Evolutionary conservation across 306 rosid genomes (phyloP).

Genomic region (Gastrolobium villosum): DNA sequence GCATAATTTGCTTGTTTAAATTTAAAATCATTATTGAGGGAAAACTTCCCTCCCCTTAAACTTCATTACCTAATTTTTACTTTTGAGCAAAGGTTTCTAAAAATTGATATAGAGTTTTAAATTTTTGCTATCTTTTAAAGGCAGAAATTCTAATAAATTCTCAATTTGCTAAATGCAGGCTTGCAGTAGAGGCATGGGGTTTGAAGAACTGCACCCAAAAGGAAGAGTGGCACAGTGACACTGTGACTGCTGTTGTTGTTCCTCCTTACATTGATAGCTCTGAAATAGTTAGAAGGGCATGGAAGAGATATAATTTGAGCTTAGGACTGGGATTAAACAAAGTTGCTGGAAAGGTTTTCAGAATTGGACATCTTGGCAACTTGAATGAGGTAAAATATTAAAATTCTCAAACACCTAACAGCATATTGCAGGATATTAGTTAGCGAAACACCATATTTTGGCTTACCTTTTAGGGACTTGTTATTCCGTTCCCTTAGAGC

Average conservation of each 20-base stretch:
- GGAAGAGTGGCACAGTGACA: conserved; percentile 96
- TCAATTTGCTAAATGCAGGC: conserved; percentile 61
- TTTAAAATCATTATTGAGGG: conserved; percentile 21
- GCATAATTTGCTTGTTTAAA: conserved; percentile 19
- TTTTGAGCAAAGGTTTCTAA: conserved; percentile 34
- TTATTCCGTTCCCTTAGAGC: background rate
- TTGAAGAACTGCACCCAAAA: conserved; percentile 96
- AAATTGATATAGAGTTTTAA: background rate
- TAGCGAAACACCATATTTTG: background rate
- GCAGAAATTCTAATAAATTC: conserved; percentile 20
- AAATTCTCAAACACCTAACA: background rate
- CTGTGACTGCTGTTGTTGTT: conserved; percentile 93
- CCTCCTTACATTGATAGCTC: conserved; percentile 91
- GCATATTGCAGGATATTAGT: conserved; percentile 15
- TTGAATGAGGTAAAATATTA: conserved; percentile 80
- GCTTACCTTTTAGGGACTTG: background rate
- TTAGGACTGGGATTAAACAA: conserved; percentile 98
- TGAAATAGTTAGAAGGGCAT: conserved; percentile 86
- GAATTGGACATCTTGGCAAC: conserved; percentile 98
- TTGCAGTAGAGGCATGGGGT: conserved; percentile 99
- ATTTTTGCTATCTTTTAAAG: conserved; percentile 25
- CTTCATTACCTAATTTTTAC: too few relatives aligned
- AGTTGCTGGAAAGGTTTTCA: conserved; percentile 95
- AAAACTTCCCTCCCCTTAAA: too few relatives aligned
- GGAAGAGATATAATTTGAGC: conserved; percentile 96